Conservation (phyloP, 139 green algal genomes). For the Gonium pectorale region DNA sequence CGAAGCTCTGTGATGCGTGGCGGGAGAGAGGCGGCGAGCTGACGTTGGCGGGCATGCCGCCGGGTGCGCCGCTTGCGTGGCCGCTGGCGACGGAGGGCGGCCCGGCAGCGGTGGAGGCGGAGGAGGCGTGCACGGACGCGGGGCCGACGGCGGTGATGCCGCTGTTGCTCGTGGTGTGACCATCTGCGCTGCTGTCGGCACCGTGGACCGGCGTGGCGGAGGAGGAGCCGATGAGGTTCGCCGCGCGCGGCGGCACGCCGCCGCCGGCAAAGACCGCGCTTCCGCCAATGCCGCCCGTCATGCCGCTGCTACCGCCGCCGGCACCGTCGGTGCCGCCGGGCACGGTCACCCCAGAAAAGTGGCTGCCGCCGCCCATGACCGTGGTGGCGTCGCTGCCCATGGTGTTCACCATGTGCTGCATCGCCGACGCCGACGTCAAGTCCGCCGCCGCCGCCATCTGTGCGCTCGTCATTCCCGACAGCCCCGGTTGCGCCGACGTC, state of each 20-base stretch:
- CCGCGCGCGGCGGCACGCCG: conserved; percentile 6
- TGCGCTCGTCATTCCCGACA: conserved; percentile 15
- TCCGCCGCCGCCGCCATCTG: conserved; percentile 36
- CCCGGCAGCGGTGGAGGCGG: conserved; percentile 20
- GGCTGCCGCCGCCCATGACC: background rate
- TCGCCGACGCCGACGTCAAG: conserved; percentile 28
- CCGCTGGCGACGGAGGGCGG: conserved; percentile 24
- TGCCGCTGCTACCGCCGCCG: background rate
- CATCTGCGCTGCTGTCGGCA: background rate
- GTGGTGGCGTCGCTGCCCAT: conserved; percentile 31
- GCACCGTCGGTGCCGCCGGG: no score
- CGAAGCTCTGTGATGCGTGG: no score
- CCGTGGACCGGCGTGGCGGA: background rate
- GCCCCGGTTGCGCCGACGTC: conserved; percentile 15
- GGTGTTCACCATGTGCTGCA: conserved; percentile 25
- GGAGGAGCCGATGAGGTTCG: conserved; percentile 7
- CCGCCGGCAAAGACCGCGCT: background rate
- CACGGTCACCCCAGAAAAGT: background rate
- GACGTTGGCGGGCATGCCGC: background rate
- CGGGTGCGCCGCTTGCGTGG: background rate
- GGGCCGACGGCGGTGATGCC: conserved; percentile 28
- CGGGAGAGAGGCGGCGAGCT: background rate
- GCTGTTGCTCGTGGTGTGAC: conserved; percentile 16
- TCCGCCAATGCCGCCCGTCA: background rate
- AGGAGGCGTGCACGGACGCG: background rate